A percentile compares a stretch with the other conserved stretches of the same genome.
Evolutionary conservation across 2,329 filamentous ascomycete genomes (phyloP).

Genomic region (Exophiala sp.): DNA sequence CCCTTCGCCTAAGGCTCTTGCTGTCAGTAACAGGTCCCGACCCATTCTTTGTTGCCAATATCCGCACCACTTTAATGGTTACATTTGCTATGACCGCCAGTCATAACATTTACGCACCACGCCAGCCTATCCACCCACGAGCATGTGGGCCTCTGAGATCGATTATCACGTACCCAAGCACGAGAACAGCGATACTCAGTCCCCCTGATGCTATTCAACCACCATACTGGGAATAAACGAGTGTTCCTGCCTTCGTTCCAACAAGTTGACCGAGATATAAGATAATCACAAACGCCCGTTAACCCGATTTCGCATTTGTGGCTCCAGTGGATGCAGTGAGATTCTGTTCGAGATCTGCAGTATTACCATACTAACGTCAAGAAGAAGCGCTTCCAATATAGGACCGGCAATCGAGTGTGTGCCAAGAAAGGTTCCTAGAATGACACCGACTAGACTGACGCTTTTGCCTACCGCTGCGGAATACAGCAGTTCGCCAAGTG

Average conservation of each 20-base stretch:
- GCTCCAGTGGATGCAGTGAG: slow-evolving; percentile 67
- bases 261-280: slow-evolving; percentile 71
- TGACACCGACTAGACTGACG: slow-evolving; percentile 58
- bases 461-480: slow-evolving; percentile 61
- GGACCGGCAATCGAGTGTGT: slow-evolving; percentile 64
- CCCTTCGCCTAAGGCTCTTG: neutral
- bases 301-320: slow-evolving; percentile 67
- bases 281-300: slow-evolving; percentile 76
- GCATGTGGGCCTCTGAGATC: slow-evolving; percentile 54
- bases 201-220: slow-evolving; percentile 57
- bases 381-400: slow-evolving; percentile 64
- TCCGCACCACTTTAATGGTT: neutral
- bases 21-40: neutral
- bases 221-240: slow-evolving; percentile 49
- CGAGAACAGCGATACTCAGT: slow-evolving; percentile 54
- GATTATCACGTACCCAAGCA: slow-evolving; percentile 46
- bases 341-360: slow-evolving; percentile 69
- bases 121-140: slow-evolving; percentile 58
- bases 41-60: neutral
- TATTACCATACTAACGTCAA: slow-evolving; percentile 69
- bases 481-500: slow-evolving; percentile 56
- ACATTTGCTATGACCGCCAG: neutral
- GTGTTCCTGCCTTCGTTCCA: slow-evolving; percentile 59
- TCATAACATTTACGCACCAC: slow-evolving; percentile 37
- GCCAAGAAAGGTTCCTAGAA: slow-evolving; percentile 66